Conservation (phyloP, 2,329 filamentous ascomycete genomes). For the Capronia epimyces region DNA sequence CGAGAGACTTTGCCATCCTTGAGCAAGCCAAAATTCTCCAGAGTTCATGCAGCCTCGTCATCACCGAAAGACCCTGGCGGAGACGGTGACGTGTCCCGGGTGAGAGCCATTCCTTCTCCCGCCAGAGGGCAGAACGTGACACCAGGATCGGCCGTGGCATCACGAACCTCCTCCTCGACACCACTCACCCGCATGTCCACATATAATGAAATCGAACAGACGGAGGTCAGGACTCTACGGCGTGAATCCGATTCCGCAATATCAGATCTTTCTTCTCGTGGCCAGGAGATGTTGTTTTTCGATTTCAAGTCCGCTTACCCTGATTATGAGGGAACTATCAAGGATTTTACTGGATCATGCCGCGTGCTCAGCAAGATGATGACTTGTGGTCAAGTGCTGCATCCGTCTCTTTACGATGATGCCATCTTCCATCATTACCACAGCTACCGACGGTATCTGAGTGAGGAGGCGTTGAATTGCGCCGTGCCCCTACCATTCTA, state of each 20-base stretch:
- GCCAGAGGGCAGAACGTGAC: not conserved
- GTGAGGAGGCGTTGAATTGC: slow-evolving; percentile 30
- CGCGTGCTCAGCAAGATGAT: slow-evolving; percentile 34
- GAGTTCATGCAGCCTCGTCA: not conserved
- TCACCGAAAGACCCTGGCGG: not conserved
- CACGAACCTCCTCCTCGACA: slow-evolving; percentile 4
- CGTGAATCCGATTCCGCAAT: slow-evolving; percentile 1
- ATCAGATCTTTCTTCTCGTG: not conserved
- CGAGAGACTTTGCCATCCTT: not conserved
- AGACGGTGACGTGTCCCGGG: not conserved
- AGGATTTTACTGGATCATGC: slow-evolving; percentile 39
- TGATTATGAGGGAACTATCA: slow-evolving; percentile 36
- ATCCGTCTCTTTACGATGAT: slow-evolving; percentile 43
- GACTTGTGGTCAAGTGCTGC: slow-evolving; percentile 31
- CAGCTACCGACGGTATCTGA: slow-evolving; percentile 36
- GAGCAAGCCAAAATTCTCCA: not conserved
- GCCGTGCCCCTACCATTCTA: slow-evolving; percentile 33
- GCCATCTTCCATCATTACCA: slow-evolving; percentile 40
- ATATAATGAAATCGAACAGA: not conserved
- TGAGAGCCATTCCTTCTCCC: not conserved
- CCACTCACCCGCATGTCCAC: slow-evolving; percentile 12
- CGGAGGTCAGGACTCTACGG: not conserved
- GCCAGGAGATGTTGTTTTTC: slow-evolving; percentile 30
- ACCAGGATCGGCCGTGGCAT: not conserved
- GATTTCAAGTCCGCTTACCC: slow-evolving; percentile 39